A percentile compares a stretch with the other conserved stretches of the same genome.
phyloP scores from a whole-genome alignment of 768 basidiomycete species.

The Phaeotremella skinneri region DNA sequence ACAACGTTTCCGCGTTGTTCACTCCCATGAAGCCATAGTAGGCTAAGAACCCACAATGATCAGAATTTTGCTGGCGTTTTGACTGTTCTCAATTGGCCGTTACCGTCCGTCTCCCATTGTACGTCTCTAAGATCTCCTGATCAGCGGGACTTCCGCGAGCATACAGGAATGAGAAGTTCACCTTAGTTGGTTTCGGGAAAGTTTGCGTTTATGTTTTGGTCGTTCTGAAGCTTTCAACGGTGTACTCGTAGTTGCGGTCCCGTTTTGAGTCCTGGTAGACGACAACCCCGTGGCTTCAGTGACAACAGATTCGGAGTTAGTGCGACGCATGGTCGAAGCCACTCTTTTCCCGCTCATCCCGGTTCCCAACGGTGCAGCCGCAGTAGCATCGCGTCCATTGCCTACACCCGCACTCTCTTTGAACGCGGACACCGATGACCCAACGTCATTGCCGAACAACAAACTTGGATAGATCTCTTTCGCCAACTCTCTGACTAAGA shows the following conservation, averaged over 20 bases:
- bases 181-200: constrained; percentile 44
- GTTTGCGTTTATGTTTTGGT: constrained; percentile 44
- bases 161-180: constrained; percentile 16
- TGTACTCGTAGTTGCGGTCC: not conserved
- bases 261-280: not conserved
- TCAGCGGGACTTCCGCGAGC: not conserved
- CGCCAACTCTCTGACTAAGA: constrained; percentile 72
- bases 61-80: constrained; percentile 13
- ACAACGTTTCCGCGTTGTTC: not conserved
- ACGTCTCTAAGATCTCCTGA: constrained; percentile 29
- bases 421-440: not conserved
- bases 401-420: not conserved
- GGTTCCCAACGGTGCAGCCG: not conserved
- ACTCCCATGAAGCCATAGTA: not conserved
- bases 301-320: constrained; percentile 18
- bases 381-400: not conserved
- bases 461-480: constrained; percentile 47
- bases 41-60: not conserved
- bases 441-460: constrained; percentile 23
- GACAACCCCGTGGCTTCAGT: not conserved
- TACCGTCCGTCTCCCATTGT: constrained; percentile 42
- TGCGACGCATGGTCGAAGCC: constrained; percentile 3
- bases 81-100: constrained; percentile 31
- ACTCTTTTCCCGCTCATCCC: not conserved
- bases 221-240: constrained; percentile 15